A percentile compares a stretch with the other conserved stretches of the same genome.
phyloP scores from a whole-genome alignment of 2,329 filamentous ascomycete species.

The Xylaria sp. region DNA sequence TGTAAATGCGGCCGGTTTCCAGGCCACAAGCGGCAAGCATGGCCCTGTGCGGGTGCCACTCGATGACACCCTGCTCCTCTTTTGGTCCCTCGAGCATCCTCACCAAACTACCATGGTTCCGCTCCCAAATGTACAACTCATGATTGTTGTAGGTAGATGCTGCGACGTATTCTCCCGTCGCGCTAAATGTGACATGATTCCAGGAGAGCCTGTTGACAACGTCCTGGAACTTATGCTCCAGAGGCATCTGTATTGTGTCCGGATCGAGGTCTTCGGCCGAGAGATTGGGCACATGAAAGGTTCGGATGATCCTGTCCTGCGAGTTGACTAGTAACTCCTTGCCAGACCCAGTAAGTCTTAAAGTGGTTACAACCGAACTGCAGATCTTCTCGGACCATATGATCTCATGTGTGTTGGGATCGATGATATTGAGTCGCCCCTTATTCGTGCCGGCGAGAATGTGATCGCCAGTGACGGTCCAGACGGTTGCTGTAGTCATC shows the following conservation, averaged over 20 bases:
- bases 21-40: slow-evolving; percentile 87
- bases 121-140: slow-evolving; percentile 97
- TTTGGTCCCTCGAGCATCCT: slow-evolving; percentile 96
- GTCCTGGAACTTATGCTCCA: slow-evolving; percentile 98
- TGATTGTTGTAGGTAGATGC: slow-evolving; percentile 98
- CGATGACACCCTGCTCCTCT: slow-evolving; percentile 91
- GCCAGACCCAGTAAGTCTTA: slow-evolving; percentile 79
- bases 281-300: slow-evolving; percentile 80
- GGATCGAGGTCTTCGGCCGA: slow-evolving; percentile 65
- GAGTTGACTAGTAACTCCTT: slow-evolving; percentile 87
- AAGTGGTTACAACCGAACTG: slow-evolving; percentile 78
- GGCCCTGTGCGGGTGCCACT: slow-evolving; percentile 90
- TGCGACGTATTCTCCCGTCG: slow-evolving; percentile 90
- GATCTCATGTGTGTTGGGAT: slow-evolving; percentile 70
- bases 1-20: slow-evolving; percentile 88
- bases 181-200: slow-evolving; percentile 96
- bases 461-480: slow-evolving; percentile 78
- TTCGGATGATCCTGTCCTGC: slow-evolving; percentile 90
- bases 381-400: slow-evolving; percentile 89
- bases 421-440: slow-evolving; percentile 93
- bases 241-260: slow-evolving; percentile 79
- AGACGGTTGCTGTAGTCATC: slow-evolving; percentile 87
- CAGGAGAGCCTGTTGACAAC: slow-evolving; percentile 91
- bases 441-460: slow-evolving; percentile 92
- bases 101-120: slow-evolving; percentile 84